Base-by-base conservation (phyloP, 225 moss, liverwort and hornwort species). In the Anthoceros angustus region DNA sequence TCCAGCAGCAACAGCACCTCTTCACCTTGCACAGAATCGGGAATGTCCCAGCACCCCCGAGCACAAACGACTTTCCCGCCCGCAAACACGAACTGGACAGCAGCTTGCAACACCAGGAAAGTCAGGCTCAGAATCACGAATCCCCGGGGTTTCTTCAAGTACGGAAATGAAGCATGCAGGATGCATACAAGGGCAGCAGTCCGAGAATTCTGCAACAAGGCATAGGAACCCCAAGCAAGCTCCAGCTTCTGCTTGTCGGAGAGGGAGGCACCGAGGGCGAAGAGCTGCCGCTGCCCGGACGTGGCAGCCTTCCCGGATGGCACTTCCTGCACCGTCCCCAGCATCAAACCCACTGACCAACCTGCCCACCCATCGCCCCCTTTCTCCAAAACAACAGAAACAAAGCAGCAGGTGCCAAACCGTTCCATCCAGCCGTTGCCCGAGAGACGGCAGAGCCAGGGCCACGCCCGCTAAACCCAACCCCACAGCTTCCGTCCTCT, bases 221-320 rank as follows among this genome's bases (percentile, higher is more conserved):
- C 80, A 69, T 80, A 85, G 39, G 85, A 74, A 42, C 79, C 76
- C 85, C 85, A 85, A 12, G 85, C 85, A 73, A 85, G 63, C 63
- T 85, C 85, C 69, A 79, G 77, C 76, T 80, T 85, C 73, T 85
- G 82, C 42, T 71, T 75, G 18, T 41, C 66, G 26, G 70, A 64
- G 20, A 85, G 82, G 12, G 63, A 68, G 9, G 66, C 55, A 65
- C 75, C 75, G 49, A 85, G 65, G 62, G 75, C 77, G 25, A 85
- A 82, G 24, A 79, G 63, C 62, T 82, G 77, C 40, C 72, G 73
- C 41, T 68, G 75, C 18, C 71, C 71, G 63, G 75, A 55, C 55
- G 63, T 70, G 45, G 62, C 65, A 70, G 72, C 63, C 62, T 69
- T 21, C 68, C 74, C 25, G 71, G 61, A 63, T 70, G 72, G 24